phyloP scores from a whole-genome alignment of 1,284 basidiomycete genomes.

The Porodaedalea pini region DNA sequence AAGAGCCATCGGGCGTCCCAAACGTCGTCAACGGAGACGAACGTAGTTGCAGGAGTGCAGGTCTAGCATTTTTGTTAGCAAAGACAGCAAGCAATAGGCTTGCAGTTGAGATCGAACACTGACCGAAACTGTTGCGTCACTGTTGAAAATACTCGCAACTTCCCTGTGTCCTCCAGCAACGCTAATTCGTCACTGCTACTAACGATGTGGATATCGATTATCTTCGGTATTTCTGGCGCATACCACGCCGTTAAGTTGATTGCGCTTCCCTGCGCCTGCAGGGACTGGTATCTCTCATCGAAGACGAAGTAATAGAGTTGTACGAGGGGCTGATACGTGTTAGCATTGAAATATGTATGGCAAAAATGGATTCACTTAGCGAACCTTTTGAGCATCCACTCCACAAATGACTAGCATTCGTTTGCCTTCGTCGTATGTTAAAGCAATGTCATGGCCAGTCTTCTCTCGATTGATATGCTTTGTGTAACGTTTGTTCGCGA shows the following conservation, averaged over 20 bases:
- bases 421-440: constrained; percentile 50
- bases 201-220: constrained; percentile 39
- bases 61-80: constrained; percentile 31
- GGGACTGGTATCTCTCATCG: constrained; percentile 39
- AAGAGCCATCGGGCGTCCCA: constrained; percentile 52
- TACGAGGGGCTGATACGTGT: constrained; percentile 26
- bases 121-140: constrained; percentile 50
- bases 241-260: constrained; percentile 47
- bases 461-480: constrained; percentile 42
- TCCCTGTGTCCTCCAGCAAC: constrained; percentile 40
- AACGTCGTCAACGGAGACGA: constrained; percentile 33
- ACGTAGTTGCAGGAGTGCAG: constrained; percentile 42
- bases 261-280: constrained; percentile 36
- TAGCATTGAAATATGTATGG: neutral
- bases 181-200: constrained; percentile 47
- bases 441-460: constrained; percentile 39
- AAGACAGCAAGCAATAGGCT: neutral
- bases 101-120: neutral
- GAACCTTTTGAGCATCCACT: constrained; percentile 34
- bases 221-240: constrained; percentile 22
- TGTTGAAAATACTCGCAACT: constrained; percentile 47
- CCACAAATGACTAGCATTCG: constrained; percentile 44
- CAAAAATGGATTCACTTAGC: neutral
- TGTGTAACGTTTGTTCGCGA: constrained; percentile 26
- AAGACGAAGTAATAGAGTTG: constrained; percentile 43